Base-by-base conservation (phyloP, 73 alveolate genomes). In the Symbiodinium natans region DNA sequence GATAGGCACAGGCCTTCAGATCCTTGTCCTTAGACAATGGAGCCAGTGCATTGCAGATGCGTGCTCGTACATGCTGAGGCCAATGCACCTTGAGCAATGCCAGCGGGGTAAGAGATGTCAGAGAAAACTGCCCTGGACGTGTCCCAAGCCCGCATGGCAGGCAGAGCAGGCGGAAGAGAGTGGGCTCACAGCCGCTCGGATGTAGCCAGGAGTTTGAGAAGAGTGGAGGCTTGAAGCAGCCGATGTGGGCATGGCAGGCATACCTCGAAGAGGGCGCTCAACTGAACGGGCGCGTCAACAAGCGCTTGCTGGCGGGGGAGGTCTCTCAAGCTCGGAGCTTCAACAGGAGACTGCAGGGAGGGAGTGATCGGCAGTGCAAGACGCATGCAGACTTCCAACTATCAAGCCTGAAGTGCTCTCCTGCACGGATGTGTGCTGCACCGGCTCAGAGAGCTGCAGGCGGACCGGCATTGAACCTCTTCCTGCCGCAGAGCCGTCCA, bases 261-360 rank as follows among this genome's bases (percentile, higher is more conserved):
- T 86, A 86, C 84, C 94, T 86, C 23, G 94, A 86, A 86, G 83
- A 86, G 94, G 94, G 56, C 17, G 94, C 94, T 13, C 84, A 86
- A n/a, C 41, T 86, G 94, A 80, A 86, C 83, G n/a, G 9, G 39
- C 54, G 84, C 17, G 94, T 86, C 84, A 86, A 86, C 94, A 86
- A 86, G 94, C 94, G 94, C 56, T 40, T 86, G 41, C 19, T 86
- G 83, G 84, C 83, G 3, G 94, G 94, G 41, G 94, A 86, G 71
- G 94, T 86, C 46, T 86, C 94, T 15, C 94, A 86, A 56, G 94
- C 94, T 34, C 94, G 94, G 39, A 86, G 94, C 94, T 86, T 86
- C 84, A 86, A 86, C 84, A 86, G 59, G 94, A 27, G 43, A 21
- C 33, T 38, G 29, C 59, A 46, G 59, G 59, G 59, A 9, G 13